A percentile compares a stretch with the other conserved stretches of the same genome.
Evolutionary conservation across 1,284 basidiomycete species (phyloP).

Genomic region (Moesziomyces sp.): DNA sequence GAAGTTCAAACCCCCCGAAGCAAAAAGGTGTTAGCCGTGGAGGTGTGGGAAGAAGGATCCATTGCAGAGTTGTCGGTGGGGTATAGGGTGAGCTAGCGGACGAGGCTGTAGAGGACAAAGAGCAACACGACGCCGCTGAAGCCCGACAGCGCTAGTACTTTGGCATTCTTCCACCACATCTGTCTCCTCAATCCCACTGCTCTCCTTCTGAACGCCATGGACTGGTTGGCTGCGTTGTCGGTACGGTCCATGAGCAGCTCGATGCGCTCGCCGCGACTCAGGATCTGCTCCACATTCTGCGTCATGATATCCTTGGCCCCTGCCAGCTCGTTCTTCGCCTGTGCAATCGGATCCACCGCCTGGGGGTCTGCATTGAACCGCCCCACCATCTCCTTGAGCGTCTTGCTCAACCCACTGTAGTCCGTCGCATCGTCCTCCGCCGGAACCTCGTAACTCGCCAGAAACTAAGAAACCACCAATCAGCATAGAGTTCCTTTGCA

Average conservation of each 20-base stretch:
- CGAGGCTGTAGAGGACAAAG: constrained; percentile 33
- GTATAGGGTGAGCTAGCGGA: constrained; percentile 10
- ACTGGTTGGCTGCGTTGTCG: constrained; percentile 92
- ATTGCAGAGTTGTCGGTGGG: neutral
- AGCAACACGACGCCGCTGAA: constrained; percentile 77
- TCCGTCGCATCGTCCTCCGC: constrained; percentile 11
- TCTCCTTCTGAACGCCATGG: constrained; percentile 92
- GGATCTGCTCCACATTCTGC: constrained; percentile 75
- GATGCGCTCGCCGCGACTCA: constrained; percentile 92
- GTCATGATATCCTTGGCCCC: constrained; percentile 98
- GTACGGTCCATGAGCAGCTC: constrained; percentile 97
- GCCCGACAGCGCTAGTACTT: constrained; percentile 78
- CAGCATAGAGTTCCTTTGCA: too few relatives aligned
- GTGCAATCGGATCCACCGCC: constrained; percentile 81
- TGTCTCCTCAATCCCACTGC: constrained; percentile 85
- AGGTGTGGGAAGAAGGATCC: constrained; percentile 5
- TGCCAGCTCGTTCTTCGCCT: constrained; percentile 88
- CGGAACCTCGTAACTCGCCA: constrained; percentile 34
- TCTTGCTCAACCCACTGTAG: constrained; percentile 24
- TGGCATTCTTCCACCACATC: constrained; percentile 87
- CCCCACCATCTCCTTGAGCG: constrained; percentile 69
- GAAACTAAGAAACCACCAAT: constrained; percentile 21
- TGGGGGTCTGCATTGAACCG: constrained; percentile 90
- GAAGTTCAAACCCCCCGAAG: too few relatives aligned
- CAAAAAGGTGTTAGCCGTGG: too few relatives aligned